Conservation (phyloP, 805 yeast genomes). For the Yarrowia sp. region DNA sequence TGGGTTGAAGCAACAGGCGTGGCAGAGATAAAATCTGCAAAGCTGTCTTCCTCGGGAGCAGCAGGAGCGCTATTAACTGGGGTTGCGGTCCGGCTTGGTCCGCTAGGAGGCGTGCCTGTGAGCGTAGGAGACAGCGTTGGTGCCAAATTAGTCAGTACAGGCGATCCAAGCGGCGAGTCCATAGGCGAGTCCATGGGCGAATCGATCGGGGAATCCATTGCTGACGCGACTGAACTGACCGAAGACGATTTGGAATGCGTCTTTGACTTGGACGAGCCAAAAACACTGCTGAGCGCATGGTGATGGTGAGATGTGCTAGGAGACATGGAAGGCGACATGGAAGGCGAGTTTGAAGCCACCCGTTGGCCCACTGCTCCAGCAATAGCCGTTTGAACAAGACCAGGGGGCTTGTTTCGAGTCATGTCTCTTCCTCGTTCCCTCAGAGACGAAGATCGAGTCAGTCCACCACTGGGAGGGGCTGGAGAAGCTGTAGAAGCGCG, state of each 20-base stretch:
- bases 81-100: neutral
- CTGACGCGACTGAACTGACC: neutral
- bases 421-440: constrained; percentile 7
- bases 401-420: neutral
- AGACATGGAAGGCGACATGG: neutral
- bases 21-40: neutral
- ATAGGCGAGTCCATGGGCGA: constrained; percentile 1
- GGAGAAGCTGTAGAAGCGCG: constrained; percentile 1
- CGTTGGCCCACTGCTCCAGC: neutral
- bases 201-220: neutral
- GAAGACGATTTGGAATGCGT: neutral
- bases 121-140: neutral
- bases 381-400: neutral
- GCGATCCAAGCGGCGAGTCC: constrained; percentile 6
- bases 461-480: neutral
- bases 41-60: neutral
- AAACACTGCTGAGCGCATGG: neutral
- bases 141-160: neutral
- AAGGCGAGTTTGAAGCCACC: neutral
- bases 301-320: neutral
- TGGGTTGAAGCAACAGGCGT: neutral
- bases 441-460: neutral
- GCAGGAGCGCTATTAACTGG: neutral
- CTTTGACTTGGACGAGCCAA: neutral
- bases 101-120: neutral